Evolutionary conservation across 768 basidiomycete species (phyloP).

Genomic region (Panellus pusillus): DNA sequence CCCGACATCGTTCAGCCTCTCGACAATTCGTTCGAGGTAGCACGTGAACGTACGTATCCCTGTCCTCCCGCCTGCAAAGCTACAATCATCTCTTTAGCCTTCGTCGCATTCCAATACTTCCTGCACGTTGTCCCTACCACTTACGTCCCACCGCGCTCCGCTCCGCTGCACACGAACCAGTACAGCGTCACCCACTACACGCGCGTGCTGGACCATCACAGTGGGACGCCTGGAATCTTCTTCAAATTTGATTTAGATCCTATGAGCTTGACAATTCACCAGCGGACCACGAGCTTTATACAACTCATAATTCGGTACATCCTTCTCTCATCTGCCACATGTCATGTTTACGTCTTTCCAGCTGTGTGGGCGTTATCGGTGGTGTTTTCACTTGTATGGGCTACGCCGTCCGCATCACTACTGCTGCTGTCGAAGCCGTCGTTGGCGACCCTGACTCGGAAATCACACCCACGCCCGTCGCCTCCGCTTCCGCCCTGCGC

Average conservation of each 20-base stretch:
- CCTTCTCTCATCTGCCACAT: background rate
- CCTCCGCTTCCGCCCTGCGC: slow-evolving; percentile 62
- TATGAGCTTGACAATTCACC: slow-evolving; percentile 78
- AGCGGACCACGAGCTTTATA: slow-evolving; percentile 80
- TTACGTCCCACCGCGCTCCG: slow-evolving; percentile 73
- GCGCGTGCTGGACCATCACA: slow-evolving; percentile 68
- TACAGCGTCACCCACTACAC: slow-evolving; percentile 96
- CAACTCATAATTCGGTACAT: slow-evolving; percentile 75
- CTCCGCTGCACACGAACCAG: slow-evolving; percentile 73
- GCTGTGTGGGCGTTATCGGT: slow-evolving; percentile 90
- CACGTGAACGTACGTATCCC: slow-evolving; percentile 59
- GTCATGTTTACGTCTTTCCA: slow-evolving; percentile 19
- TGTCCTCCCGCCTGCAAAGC: slow-evolving; percentile 1
- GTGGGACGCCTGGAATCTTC: slow-evolving; percentile 91
- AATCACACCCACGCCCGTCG: slow-evolving; percentile 51
- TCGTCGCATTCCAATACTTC: slow-evolving; percentile 93
- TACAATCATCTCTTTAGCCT: slow-evolving; percentile 47
- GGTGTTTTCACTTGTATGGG: slow-evolving; percentile 86
- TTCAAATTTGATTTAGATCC: slow-evolving; percentile 98
- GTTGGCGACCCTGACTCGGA: slow-evolving; percentile 50
- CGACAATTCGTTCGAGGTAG: slow-evolving; percentile 82
- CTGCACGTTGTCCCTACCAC: slow-evolving; percentile 94
- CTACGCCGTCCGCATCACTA: slow-evolving; percentile 67
- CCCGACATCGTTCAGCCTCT: slow-evolving; percentile 94
- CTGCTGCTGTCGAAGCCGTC: slow-evolving; percentile 67